Base-by-base conservation (phyloP, 768 basidiomycete genomes). In the Suillus americanus region DNA sequence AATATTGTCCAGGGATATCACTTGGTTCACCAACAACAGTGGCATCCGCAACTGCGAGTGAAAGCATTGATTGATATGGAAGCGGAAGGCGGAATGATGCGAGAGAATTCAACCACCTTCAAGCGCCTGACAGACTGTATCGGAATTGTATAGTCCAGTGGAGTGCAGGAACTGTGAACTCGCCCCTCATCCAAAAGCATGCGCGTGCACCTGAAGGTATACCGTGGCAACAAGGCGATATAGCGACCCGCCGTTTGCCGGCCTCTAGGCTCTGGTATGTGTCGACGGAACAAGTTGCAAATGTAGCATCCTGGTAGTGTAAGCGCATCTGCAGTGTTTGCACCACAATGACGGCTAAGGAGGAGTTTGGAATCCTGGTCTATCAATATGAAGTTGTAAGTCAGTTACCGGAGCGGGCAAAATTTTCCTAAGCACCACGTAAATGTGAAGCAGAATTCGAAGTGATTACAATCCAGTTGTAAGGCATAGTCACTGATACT, bases 31-130 rank as follows among this genome's bases (percentile, higher is more conserved):
- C 76, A 1, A 51, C 40, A 28, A 88, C 72, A 14, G 78, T 81
- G 45, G 82, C 86, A 62, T 88, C 86, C 33, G 89, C 77, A 16
- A 89, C 46, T 48, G 89, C 41, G 84, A 83, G 67, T 92, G 90
- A 81, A 90, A 92, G 16, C 91, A 86, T 71, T 93, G 91, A 69
- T 33, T 92, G 92, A 72, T 93, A 91, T 9, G 86, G 81, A 75
- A 90, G 10, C 45, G 45, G 20, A 45, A n/a, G 20, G 10, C 45
- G n/a, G n/a, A 45, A 89, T 63, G 90, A 85, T 0, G 89, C 89
- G 3, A 93, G 70, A 28, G 85, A 80, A 33, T 33, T 33, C 33
- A 33, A 0, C 80, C 77, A 28, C 79, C 78, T 8, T 77, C 69
- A 61, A 87, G 84, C 25, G 67, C 64, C 23, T 73, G 66, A 3